A percentile compares a stretch with the other conserved stretches of the same genome.
Evolutionary conservation across 2,329 filamentous ascomycete genomes (phyloP).

Genomic region (Dendrostoma leiphaemia): DNA sequence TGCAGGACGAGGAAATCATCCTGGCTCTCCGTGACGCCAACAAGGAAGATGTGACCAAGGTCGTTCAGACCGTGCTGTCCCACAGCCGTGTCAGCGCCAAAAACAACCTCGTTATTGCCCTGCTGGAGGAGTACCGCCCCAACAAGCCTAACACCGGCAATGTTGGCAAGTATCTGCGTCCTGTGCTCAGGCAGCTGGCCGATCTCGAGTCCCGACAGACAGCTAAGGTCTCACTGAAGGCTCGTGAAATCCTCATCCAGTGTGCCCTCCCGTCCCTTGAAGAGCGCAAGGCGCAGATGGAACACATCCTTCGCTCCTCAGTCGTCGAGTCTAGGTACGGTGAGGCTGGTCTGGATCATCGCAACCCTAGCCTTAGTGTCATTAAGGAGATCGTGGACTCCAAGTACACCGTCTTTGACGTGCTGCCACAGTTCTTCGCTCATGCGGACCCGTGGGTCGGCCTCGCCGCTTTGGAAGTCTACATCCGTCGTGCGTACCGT

Average conservation of each 20-base stretch:
- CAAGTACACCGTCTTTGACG: slow-evolving; percentile 97
- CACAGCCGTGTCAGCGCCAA: slow-evolving; percentile 91
- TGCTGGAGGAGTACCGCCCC: slow-evolving; percentile 90
- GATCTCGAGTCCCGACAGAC: slow-evolving; percentile 84
- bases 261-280: slow-evolving; percentile 94
- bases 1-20: slow-evolving; percentile 90
- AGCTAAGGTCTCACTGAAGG: slow-evolving; percentile 95
- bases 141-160: slow-evolving; percentile 91
- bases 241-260: slow-evolving; percentile 95
- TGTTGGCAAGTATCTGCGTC: slow-evolving; percentile 82
- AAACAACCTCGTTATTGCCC: slow-evolving; percentile 88
- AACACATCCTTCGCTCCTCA: slow-evolving; percentile 93
- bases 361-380: slow-evolving; percentile 83
- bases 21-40: slow-evolving; percentile 93
- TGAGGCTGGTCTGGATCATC: slow-evolving; percentile 94
- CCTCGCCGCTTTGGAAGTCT: slow-evolving; percentile 90
- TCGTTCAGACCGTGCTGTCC: slow-evolving; percentile 87
- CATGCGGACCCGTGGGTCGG: slow-evolving; percentile 94
- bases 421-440: slow-evolving; percentile 90
- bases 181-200: slow-evolving; percentile 78
- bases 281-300: slow-evolving; percentile 94
- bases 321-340: slow-evolving; percentile 97
- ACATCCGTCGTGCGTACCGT: slow-evolving; percentile 93
- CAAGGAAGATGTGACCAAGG: slow-evolving; percentile 83
- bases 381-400: slow-evolving; percentile 99